phyloP scores from a whole-genome alignment of 345 rosid species.

The Xanthoceras sorbifolium region DNA sequence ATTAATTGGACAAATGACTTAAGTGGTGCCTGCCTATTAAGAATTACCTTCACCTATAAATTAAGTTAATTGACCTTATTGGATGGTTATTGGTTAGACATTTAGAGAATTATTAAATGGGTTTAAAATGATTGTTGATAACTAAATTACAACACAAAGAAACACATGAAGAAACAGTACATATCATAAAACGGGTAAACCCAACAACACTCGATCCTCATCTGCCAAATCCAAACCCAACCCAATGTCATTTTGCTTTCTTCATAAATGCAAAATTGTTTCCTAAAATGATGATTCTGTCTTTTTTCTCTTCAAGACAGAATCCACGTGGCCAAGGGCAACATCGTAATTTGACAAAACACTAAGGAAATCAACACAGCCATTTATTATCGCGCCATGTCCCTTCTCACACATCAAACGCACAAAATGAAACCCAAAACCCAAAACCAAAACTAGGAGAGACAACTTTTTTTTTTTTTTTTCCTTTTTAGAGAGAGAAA shows the following conservation, averaged over 20 bases:
- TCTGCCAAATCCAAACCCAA: background rate
- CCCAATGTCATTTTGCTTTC: conserved; percentile 25
- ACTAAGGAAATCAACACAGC: background rate
- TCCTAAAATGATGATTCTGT: background rate
- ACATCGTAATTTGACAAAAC: conserved; percentile 28
- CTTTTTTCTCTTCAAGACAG: conserved; percentile 4
- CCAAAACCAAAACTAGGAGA: conserved; percentile 19
- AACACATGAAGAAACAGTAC: background rate
- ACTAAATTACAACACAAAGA: background rate
- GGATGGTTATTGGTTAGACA: background rate
- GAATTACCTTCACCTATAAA: background rate
- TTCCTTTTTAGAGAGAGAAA: background rate
- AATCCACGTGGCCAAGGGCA: conserved; percentile 42
- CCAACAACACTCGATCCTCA: conserved; percentile 5
- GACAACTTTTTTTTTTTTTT: conserved; percentile 19
- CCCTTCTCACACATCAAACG: conserved; percentile 10
- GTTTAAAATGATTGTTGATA: background rate
- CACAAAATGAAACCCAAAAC: conserved; percentile 12
- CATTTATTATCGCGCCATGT: conserved; percentile 55
- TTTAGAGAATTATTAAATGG: background rate
- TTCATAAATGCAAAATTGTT: conserved; percentile 25
- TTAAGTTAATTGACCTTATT: background rate
- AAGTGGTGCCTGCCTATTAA: background rate
- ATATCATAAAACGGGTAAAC: background rate
- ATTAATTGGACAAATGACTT: conserved; percentile 49